These are phyloP conservation scores for Chlamydomonas reinhardtii DNA, from an alignment of 163 green algal species.

Conservation along the genomic window DNA sequence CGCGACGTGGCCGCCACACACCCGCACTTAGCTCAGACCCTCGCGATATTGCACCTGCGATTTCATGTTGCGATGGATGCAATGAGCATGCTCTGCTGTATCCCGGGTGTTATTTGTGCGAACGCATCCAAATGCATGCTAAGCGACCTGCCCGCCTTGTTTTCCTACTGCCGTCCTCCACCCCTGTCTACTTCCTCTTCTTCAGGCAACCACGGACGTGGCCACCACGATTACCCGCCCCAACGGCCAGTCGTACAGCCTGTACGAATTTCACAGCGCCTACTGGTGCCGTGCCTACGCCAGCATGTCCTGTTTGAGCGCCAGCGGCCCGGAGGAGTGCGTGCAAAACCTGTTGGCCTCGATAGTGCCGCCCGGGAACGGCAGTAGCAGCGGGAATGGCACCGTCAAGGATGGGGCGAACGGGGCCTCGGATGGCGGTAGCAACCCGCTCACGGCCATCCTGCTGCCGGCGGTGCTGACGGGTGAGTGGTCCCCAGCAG, in stretches of 20 bases:
- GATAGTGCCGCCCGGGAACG: background rate
- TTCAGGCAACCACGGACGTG: constrained; percentile 15
- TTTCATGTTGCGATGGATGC: too few species aligned
- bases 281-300: constrained; percentile 35
- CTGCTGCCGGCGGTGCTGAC: constrained; percentile 26
- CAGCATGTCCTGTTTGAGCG: constrained; percentile 29
- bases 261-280: constrained; percentile 16
- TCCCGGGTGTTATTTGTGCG: too few species aligned
- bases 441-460: constrained; percentile 1
- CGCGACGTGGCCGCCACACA: too few species aligned
- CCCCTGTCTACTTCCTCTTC: too few species aligned
- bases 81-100: too few species aligned
- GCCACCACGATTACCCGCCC: constrained; percentile 25
- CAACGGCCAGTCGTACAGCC: constrained; percentile 23
- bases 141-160: too few species aligned
- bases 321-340: constrained; percentile 39
- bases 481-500: too few species aligned
- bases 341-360: constrained; percentile 11
- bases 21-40: too few species aligned
- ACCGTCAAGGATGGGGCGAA: background rate
- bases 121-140: too few species aligned
- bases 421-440: background rate
- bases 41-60: too few species aligned
- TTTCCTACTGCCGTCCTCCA: too few species aligned
- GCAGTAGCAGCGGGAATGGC: background rate